These are phyloP conservation scores for Pseudozyma tsukubaensis DNA, from an alignment of 1,284 basidiomycete species.

Conservation along the genomic window DNA sequence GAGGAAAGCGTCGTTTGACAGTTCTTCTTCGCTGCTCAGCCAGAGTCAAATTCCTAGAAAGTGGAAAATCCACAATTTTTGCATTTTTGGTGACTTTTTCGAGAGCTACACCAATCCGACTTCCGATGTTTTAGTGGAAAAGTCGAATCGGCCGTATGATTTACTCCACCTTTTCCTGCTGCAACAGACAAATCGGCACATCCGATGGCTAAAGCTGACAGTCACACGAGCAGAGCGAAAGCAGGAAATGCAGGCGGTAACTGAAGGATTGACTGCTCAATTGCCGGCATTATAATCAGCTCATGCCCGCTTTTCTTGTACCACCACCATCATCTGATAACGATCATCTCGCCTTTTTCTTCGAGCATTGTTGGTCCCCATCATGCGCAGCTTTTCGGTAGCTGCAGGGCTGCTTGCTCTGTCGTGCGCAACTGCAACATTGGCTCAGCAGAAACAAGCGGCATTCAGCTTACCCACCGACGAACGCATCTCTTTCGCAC, in stretches of 20 bases:
- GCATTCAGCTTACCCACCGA: constrained; percentile 12
- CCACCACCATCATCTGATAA: constrained; percentile 4
- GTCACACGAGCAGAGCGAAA: too few relatives aligned
- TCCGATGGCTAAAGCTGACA: too few relatives aligned
- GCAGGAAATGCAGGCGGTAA: too few relatives aligned
- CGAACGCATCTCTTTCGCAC: constrained; percentile 18
- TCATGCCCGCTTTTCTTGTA: too few relatives aligned
- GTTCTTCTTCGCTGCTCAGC: neutral
- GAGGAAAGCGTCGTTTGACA: neutral
- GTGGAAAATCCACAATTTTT: constrained; percentile 6
- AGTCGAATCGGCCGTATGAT: neutral
- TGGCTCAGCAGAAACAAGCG: constrained; percentile 15
- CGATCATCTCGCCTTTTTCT: neutral
- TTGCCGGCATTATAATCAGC: too few relatives aligned
- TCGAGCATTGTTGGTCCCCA: neutral
- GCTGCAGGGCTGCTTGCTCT: constrained; percentile 19
- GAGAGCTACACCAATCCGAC: constrained; percentile 1
- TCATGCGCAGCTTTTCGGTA: constrained; percentile 26
- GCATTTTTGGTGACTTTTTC: constrained; percentile 2
- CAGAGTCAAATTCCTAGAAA: neutral
- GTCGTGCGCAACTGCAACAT: neutral
- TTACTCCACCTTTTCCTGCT: neutral
- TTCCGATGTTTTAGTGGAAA: constrained; percentile 10
- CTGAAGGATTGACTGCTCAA: too few relatives aligned
- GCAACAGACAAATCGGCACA: too few relatives aligned